Evolutionary conservation across 179 eudicot species (phyloP).

Genomic region (Carnegiea gigantea): DNA sequence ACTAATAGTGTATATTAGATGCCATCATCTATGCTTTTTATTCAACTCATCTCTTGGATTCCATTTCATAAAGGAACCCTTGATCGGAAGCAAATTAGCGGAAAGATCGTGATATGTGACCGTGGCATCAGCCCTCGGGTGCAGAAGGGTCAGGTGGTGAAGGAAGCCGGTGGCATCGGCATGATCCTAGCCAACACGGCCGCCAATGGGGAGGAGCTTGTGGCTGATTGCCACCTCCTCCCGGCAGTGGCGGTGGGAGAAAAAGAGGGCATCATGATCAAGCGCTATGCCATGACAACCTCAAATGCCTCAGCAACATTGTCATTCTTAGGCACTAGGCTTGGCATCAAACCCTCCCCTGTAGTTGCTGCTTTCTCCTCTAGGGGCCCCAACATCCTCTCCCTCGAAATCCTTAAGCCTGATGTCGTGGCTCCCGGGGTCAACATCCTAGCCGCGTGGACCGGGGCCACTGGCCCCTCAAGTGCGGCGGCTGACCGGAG

Average conservation of each 20-base stretch:
- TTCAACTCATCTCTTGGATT: background rate
- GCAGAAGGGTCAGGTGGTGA: conserved; percentile 88
- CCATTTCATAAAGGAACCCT: conserved; percentile 47
- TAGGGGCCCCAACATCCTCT: conserved; percentile 71
- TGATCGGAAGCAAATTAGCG: conserved; percentile 47
- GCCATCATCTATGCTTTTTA: background rate
- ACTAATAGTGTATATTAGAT: too few relatives aligned
- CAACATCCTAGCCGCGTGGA: conserved; percentile 89
- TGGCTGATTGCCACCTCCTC: conserved; percentile 81
- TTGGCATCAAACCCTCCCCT: conserved; percentile 60
- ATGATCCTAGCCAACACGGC: conserved; percentile 80
- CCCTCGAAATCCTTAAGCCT: conserved; percentile 70
- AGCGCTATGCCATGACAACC: conserved; percentile 46
- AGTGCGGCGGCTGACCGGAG: conserved; percentile 52
- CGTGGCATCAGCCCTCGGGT: conserved; percentile 86
- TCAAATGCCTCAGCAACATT: conserved; percentile 53
- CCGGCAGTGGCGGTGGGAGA: conserved; percentile 78
- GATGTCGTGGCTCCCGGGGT: conserved; percentile 86
- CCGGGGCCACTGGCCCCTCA: conserved; percentile 62
- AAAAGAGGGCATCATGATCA: conserved; percentile 53
- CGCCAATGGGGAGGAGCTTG: conserved; percentile 82
- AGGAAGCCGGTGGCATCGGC: conserved; percentile 84
- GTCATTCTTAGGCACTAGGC: conserved; percentile 58
- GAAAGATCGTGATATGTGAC: conserved; percentile 85
- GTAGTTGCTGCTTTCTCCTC: conserved; percentile 88